Base-by-base conservation (phyloP, 2,329 filamentous ascomycete species). In the Leptographium radiaticola region DNA sequence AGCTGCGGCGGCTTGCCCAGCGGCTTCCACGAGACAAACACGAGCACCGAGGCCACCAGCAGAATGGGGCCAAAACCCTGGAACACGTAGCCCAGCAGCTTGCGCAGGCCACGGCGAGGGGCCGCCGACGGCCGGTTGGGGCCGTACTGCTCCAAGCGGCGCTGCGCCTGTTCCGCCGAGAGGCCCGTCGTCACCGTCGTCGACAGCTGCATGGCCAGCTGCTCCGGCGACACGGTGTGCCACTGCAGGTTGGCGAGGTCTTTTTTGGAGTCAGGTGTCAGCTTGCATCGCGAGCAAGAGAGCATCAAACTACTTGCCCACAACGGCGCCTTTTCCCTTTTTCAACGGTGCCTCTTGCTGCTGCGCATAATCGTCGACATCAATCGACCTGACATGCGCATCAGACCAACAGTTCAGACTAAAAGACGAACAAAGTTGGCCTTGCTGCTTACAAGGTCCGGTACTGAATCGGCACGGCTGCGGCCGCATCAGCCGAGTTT, bases 1-100 rank as follows among this genome's bases (percentile, higher is more conserved):
- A 76, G 61, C 0, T 81, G 76, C 3, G 86, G 85, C 4, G 86
- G 86, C 11, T 85, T 63, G 6, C 86, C 86, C 0, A 90, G 76
- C 0, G 86, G 87, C 58, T 79, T 83, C 85, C 86, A 90, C 3
- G 85, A 80, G 55, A 90, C 70, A 62, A 89, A 88, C 50, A 90
- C 86, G 3, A 90, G 74, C 39, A 89, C 76, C 20, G 77, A 73
- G 18, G 84, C 86, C 2, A 82, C 63, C 8, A 89, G 74, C 4
- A 90, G 73, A 51, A 91, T 79, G 1, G 79, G 74, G 2, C 86
- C 86, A 59, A 90, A 91, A 1, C 86, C 86, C 59, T 83, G 83
- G 69, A 89, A 89, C 61, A 89, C 81, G 67, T 90, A 90, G 18
- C 78, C 78, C 38, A 83, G 67, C 6, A 81, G 74, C 56, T 79